Evolutionary conservation across 2,329 filamentous ascomycete species (phyloP).

Genomic region (Pleochaeta shiraiana): DNA sequence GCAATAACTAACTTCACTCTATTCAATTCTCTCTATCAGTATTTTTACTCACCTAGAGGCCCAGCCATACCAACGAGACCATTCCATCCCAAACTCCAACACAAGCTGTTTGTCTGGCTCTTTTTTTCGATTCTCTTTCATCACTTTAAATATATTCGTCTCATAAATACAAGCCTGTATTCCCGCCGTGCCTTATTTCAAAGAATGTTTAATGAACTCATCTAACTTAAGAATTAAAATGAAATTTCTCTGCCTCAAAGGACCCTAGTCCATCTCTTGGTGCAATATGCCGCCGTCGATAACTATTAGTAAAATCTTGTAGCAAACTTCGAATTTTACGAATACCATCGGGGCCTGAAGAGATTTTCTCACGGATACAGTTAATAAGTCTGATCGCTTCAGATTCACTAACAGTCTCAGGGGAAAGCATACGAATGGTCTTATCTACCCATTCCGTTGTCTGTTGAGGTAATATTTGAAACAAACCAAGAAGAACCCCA

Average conservation of each 20-base stretch:
- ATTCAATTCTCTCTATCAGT: no score
- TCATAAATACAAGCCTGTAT: neutral
- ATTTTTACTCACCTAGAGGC: no score
- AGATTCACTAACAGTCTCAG: conserved; percentile 54
- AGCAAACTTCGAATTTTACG: conserved; percentile 66
- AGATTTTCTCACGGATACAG: conserved; percentile 61
- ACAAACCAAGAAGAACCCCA: conserved; percentile 72
- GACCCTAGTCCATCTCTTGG: conserved; percentile 77
- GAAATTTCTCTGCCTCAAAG: conserved; percentile 70
- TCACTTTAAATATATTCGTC: no score
- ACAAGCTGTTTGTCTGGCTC: no score
- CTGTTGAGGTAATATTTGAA: conserved; percentile 64
- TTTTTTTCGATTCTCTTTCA: no score
- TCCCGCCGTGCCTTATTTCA: conserved; percentile 12
- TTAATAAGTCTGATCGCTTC: conserved; percentile 65
- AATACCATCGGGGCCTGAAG: conserved; percentile 35
- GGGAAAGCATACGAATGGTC: conserved; percentile 66
- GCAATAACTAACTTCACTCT: no score
- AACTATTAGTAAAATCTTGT: conserved; percentile 93
- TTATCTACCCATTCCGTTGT: conserved; percentile 63
- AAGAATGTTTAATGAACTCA: conserved; percentile 4
- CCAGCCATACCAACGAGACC: no score
- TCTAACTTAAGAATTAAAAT: conserved; percentile 32
- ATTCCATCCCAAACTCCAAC: no score
- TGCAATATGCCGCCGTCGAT: conserved; percentile 85